A percentile compares a stretch with the other conserved stretches of the same genome.
These are phyloP conservation scores for Phialemoniopsis sp. DNA, from an alignment of 2,329 filamentous ascomycete genomes.

Conservation along the genomic window DNA sequence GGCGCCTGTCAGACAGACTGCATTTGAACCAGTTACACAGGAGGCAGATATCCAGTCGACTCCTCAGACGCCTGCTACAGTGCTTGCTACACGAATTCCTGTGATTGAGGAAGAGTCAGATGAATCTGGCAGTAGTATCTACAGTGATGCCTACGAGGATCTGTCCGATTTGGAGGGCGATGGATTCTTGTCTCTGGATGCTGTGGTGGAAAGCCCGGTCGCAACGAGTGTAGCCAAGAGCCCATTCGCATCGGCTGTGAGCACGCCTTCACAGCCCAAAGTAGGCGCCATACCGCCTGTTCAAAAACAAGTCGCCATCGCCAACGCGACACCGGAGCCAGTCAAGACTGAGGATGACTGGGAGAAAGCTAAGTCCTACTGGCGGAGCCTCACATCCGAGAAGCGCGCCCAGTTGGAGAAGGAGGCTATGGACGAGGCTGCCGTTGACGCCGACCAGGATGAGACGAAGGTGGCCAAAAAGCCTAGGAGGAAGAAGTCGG, in stretches of 20 bases:
- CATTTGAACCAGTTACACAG: background rate
- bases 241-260: constrained; percentile 1
- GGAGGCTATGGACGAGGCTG: constrained; percentile 51
- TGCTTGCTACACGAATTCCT: constrained; percentile 14
- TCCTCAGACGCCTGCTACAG: constrained; percentile 12
- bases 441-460: constrained; percentile 39
- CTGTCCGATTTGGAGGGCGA: constrained; percentile 59
- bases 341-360: constrained; percentile 42
- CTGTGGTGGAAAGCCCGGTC: constrained; percentile 60
- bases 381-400: constrained; percentile 61
- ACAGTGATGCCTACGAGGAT: constrained; percentile 76
- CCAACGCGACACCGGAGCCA: background rate
- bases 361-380: constrained; percentile 66
- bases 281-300: background rate
- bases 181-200: constrained; percentile 70
- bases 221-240: constrained; percentile 12
- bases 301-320: background rate
- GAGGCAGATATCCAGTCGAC: background rate
- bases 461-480: constrained; percentile 28
- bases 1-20: background rate
- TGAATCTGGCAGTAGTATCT: constrained; percentile 49
- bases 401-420: constrained; percentile 59
- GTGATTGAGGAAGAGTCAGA: constrained; percentile 28
- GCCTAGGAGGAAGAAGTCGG: constrained; percentile 31
- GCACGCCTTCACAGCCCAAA: background rate